Conservation (phyloP, 2,329 filamentous ascomycete species). For the Phyllosticta capitalensis region DNA sequence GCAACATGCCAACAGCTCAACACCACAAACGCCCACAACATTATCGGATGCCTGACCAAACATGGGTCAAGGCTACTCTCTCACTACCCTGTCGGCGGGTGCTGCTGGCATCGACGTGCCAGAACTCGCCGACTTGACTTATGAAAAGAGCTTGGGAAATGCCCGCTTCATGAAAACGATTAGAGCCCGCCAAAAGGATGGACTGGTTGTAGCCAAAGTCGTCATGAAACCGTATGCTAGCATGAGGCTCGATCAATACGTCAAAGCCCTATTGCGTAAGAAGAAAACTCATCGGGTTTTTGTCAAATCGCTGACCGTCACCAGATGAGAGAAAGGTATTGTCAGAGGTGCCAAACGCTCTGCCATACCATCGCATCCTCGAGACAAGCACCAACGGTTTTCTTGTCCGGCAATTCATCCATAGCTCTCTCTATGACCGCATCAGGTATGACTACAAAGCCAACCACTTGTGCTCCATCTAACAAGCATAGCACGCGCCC, state of each 20-base stretch:
- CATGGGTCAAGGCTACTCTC: constrained; percentile 97
- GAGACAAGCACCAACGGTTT: constrained; percentile 90
- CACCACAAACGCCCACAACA: not conserved
- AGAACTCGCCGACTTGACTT: constrained; percentile 80
- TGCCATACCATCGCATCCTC: constrained; percentile 81
- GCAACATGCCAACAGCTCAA: not conserved
- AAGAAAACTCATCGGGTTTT: constrained; percentile 10
- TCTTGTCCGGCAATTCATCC: constrained; percentile 86
- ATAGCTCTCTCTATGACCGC: constrained; percentile 94
- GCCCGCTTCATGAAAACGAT: constrained; percentile 96
- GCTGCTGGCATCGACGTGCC: constrained; percentile 89
- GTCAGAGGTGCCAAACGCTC: constrained; percentile 77
- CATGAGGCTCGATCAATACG: constrained; percentile 72
- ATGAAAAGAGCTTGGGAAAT: constrained; percentile 85
- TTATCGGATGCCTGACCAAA: constrained; percentile 16
- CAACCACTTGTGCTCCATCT: constrained; percentile 13
- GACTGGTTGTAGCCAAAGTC: constrained; percentile 86
- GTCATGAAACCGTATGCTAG: constrained; percentile 84
- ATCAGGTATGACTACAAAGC: constrained; percentile 44
- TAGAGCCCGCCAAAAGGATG: constrained; percentile 79
- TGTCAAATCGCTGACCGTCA: constrained; percentile 14
- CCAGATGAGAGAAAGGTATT: constrained; percentile 71
- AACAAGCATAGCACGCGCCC: constrained; percentile 66
- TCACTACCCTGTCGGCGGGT: constrained; percentile 82
- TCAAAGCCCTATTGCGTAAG: constrained; percentile 65